Evolutionary conservation across 352 stramenopile species (phyloP).

Genomic region (Phytophthora aleatoria): DNA sequence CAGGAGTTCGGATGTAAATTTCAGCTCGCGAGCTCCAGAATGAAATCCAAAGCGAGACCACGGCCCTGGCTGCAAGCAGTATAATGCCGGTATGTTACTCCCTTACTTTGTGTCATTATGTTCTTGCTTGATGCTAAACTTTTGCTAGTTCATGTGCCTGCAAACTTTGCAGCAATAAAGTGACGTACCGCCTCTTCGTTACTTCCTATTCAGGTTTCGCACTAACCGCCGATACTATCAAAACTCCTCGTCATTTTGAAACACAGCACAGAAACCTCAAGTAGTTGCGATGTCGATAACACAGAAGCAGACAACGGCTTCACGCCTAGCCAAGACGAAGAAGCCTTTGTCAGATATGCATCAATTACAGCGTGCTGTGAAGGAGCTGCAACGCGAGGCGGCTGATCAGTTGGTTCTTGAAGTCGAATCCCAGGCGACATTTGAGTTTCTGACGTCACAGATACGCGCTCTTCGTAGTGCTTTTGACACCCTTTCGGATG

Average conservation of each 20-base stretch:
- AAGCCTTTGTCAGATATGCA: conserved; percentile 85
- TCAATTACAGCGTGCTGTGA: conserved; percentile 77
- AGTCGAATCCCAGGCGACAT: conserved; percentile 82
- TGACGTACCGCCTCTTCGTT: conserved; percentile 8
- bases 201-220: conserved; percentile 13
- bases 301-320: conserved; percentile 58
- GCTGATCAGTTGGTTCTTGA: conserved; percentile 78
- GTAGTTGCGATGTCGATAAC: conserved; percentile 42
- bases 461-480: conserved; percentile 72
- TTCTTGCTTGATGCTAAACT: too few relatives aligned
- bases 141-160: too few relatives aligned
- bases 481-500: conserved; percentile 83
- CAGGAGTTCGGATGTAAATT: too few relatives aligned
- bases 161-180: too few relatives aligned
- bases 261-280: conserved; percentile 5
- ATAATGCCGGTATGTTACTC: conserved; percentile 4
- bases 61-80: neutral
- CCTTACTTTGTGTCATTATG: neutral
- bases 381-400: conserved; percentile 75
- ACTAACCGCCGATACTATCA: conserved; percentile 23
- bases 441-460: conserved; percentile 83
- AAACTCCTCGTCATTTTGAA: conserved; percentile 31
- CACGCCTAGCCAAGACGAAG: conserved; percentile 74
- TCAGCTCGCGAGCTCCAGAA: conserved; percentile 5
- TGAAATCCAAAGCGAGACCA: conserved; percentile 20